Evolutionary conservation across 148 eudicot species (phyloP).

Genomic region (Rhododendron henanense): DNA sequence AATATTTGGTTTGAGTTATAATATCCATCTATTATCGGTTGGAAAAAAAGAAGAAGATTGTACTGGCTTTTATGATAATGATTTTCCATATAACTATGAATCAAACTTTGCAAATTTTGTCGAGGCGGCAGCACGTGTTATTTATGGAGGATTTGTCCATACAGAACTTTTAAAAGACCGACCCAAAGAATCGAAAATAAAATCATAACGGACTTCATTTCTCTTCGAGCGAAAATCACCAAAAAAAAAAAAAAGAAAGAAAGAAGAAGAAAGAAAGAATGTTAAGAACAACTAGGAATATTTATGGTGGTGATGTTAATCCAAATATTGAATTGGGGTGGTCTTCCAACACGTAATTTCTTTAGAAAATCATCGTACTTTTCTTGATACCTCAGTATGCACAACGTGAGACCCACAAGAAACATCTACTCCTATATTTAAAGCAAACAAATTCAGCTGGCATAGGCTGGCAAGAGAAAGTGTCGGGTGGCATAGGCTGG

Average conservation of each 20-base stretch:
- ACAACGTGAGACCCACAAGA: background rate
- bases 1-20: too few species aligned
- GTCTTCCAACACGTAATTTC: background rate
- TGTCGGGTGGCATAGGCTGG: background rate
- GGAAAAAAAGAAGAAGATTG: too few species aligned
- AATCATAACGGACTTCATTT: too few species aligned
- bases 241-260: too few species aligned
- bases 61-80: background rate
- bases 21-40: too few species aligned
- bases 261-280: background rate
- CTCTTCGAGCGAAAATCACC: too few species aligned
- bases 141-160: background rate
- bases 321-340: background rate
- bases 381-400: background rate
- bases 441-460: background rate
- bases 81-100: background rate
- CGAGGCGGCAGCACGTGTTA: background rate
- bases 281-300: background rate
- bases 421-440: background rate
- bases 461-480: background rate
- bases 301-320: background rate
- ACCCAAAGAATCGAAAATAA: background rate
- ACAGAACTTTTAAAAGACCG: background rate
- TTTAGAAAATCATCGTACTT: background rate
- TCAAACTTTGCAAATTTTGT: background rate